Conservation (phyloP, 192 early-diverging fungal genomes). For the Anaeromyces robustus region DNA sequence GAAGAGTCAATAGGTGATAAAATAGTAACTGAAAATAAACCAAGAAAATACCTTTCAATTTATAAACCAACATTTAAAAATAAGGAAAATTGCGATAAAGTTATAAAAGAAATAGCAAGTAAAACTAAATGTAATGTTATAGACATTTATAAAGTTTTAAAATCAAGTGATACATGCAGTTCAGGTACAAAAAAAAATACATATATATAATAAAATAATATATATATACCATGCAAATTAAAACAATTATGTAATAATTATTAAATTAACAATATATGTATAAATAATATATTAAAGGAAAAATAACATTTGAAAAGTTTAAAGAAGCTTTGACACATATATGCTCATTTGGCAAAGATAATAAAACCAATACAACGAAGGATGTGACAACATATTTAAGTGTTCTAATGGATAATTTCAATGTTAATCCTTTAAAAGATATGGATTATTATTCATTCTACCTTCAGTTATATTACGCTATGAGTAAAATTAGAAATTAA, state of each 20-base stretch:
- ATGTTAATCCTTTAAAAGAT: background rate
- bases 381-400: background rate
- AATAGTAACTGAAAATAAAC: background rate
- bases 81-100: background rate
- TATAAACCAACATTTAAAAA: background rate
- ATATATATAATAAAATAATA: too few relatives aligned
- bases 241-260: too few relatives aligned
- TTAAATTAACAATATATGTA: too few relatives aligned
- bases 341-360: background rate
- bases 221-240: too few relatives aligned
- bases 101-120: background rate
- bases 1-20: background rate
- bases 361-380: background rate
- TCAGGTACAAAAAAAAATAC: background rate
- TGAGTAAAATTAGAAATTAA: background rate
- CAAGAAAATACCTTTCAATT: background rate
- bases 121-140: background rate
- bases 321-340: background rate
- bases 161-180: background rate
- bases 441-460: background rate
- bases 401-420: background rate
- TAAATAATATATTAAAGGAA: background rate
- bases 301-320: background rate
- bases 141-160: background rate
- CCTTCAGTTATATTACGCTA: background rate